Conservation (phyloP, 805 yeast species). For the Pichia gijzeniarum region DNA sequence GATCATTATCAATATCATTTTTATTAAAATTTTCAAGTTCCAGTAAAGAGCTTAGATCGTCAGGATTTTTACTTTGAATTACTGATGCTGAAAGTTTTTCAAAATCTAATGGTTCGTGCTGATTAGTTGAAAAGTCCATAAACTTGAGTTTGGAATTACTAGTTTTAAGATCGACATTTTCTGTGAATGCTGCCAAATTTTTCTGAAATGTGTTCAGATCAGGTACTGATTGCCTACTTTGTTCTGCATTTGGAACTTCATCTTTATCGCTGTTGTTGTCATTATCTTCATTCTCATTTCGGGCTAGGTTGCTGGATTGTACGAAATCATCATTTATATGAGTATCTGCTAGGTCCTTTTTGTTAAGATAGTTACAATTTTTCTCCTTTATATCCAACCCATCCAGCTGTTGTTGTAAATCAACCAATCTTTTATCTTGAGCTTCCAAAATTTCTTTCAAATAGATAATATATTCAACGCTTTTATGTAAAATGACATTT, state of each 20-base stretch:
- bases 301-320: no score
- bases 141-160: constrained; percentile 6
- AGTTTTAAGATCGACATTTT: background rate
- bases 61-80: background rate
- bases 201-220: constrained; percentile 1
- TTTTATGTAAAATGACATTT: constrained; percentile 64
- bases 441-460: constrained; percentile 52
- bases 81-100: constrained; percentile 6
- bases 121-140: constrained; percentile 8
- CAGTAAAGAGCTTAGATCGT: background rate
- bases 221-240: background rate
- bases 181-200: constrained; percentile 7
- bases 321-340: no score
- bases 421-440: constrained; percentile 44
- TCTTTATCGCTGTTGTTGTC: no score
- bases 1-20: background rate
- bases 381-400: constrained; percentile 10
- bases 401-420: constrained; percentile 35
- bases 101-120: constrained; percentile 9
- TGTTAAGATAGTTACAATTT: background rate
- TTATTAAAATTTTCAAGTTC: background rate
- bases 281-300: no score
- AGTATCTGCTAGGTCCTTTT: background rate
- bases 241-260: background rate
- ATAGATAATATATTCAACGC: constrained; percentile 74